These are phyloP conservation scores for Mycena amicta DNA, from an alignment of 768 basidiomycete species.

Conservation along the genomic window DNA sequence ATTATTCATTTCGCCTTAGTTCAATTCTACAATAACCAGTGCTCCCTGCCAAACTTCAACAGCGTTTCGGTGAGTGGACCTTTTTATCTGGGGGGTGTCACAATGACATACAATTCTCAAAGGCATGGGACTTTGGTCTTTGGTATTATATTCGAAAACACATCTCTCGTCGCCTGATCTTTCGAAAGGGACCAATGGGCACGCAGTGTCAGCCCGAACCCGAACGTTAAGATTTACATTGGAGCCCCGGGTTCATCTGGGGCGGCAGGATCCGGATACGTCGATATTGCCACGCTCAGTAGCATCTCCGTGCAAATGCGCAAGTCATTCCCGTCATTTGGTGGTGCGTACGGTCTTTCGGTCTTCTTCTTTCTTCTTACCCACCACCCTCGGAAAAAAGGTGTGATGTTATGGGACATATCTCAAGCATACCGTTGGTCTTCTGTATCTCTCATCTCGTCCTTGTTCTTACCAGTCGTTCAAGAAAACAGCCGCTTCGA, in stretches of 20 bases:
- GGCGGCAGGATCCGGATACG: constrained; percentile 64
- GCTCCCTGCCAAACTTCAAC: constrained; percentile 51
- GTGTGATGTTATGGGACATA: constrained; percentile 59
- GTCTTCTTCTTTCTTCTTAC: constrained; percentile 39
- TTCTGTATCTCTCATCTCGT: not conserved
- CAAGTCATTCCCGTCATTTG: constrained; percentile 26
- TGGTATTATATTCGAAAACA: constrained; percentile 40
- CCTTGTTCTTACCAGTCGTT: not conserved
- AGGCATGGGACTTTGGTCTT: constrained; percentile 66
- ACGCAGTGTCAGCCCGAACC: constrained; percentile 56
- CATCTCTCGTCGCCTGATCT: not conserved
- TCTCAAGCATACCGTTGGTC: constrained; percentile 16
- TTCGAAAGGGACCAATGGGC: constrained; percentile 65
- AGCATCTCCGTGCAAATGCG: constrained; percentile 53
- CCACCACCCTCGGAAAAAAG: constrained; percentile 34
- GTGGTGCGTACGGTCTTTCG: constrained; percentile 45
- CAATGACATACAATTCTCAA: constrained; percentile 20
- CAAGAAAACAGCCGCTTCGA: constrained; percentile 63
- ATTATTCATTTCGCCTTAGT: constrained; percentile 16
- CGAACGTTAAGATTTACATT: constrained; percentile 65
- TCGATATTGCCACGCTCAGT: constrained; percentile 47
- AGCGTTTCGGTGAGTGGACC: constrained; percentile 48
- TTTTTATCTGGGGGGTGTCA: constrained; percentile 2
- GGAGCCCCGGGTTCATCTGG: constrained; percentile 61
- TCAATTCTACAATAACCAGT: constrained; percentile 62